A percentile compares a stretch with the other conserved stretches of the same genome.
These are phyloP conservation scores for Fraxinus sp. DNA, from an alignment of 305 asterid species.

Conservation along the genomic window DNA sequence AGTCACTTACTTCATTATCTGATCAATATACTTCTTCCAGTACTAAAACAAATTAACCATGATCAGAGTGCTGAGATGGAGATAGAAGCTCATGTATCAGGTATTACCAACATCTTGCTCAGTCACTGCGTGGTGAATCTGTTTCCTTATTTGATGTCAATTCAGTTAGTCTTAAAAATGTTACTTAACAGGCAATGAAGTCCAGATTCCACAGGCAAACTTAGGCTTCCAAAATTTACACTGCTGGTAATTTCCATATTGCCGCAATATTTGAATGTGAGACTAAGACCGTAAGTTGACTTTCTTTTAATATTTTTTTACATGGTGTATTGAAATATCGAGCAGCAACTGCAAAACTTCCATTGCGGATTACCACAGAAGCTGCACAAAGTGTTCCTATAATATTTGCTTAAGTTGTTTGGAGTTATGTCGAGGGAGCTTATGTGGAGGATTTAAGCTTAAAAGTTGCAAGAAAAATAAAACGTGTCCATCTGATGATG, in stretches of 20 bases:
- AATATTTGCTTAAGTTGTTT: slow-evolving; percentile 82
- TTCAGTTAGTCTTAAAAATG: slow-evolving; percentile 17
- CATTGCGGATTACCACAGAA: slow-evolving; percentile 84
- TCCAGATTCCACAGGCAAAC: slow-evolving; percentile 55
- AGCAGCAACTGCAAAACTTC: slow-evolving; percentile 76
- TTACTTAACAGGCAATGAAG: slow-evolving; percentile 50
- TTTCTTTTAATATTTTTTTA: slow-evolving; percentile 20
- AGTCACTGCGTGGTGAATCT: slow-evolving; percentile 7
- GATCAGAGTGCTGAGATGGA: slow-evolving; percentile 69
- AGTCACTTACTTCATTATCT: slow-evolving; percentile 65
- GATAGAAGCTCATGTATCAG: slow-evolving; percentile 65
- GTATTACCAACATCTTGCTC: slow-evolving; percentile 37
- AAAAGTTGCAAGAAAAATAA: slow-evolving; percentile 50
- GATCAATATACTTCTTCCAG: slow-evolving; percentile 72
- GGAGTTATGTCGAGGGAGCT: slow-evolving; percentile 51
- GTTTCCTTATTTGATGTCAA: slow-evolving; percentile 20
- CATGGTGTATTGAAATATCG: slow-evolving; percentile 32
- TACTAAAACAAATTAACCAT: slow-evolving; percentile 60
- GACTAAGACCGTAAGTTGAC: slow-evolving; percentile 16
- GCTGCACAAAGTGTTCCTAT: slow-evolving; percentile 75
- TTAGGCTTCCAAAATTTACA: slow-evolving; percentile 31
- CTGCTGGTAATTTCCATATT: slow-evolving; percentile 59
- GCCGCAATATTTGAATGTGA: slow-evolving; percentile 13
- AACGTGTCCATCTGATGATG: slow-evolving; percentile 41
- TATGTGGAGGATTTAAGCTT: slow-evolving; percentile 35